Percentiles rank a stretch among this genome's conserved stretches.
These are phyloP conservation scores for Globisporangium yorkense DNA, from an alignment of 352 stramenopile species.

Conservation along the genomic window DNA sequence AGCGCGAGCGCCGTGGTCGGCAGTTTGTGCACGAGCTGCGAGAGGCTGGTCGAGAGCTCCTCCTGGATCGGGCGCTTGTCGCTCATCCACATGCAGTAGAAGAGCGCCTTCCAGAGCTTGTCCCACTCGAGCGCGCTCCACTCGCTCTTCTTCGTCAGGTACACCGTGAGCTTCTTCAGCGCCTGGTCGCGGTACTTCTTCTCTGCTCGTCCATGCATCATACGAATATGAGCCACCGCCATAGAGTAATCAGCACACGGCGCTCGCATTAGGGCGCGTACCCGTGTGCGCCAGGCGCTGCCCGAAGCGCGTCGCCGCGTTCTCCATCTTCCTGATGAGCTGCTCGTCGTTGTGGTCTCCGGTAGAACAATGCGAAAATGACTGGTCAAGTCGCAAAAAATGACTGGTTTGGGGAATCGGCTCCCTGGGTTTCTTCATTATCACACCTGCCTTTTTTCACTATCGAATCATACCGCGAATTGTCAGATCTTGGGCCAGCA, in stretches of 20 bases:
- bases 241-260: not conserved
- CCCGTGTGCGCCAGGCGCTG: conserved; percentile 81
- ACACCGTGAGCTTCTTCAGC: conserved; percentile 77
- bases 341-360: not conserved
- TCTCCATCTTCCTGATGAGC: conserved; percentile 36
- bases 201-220: conserved; percentile 23
- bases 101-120: conserved; percentile 88
- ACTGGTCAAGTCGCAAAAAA: not conserved
- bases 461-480: not conserved
- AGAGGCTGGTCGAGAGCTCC: conserved; percentile 66
- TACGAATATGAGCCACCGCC: not conserved
- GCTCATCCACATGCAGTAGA: conserved; percentile 90
- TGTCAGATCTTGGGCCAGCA: not conserved
- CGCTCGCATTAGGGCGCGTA: conserved; percentile 12
- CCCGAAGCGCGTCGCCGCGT: conserved; percentile 75
- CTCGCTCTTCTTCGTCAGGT: conserved; percentile 54
- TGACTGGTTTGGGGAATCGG: not conserved
- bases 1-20: conserved; percentile 39
- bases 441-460: not conserved
- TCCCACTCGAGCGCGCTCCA: conserved; percentile 79
- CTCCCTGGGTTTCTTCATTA: not conserved
- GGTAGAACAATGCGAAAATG: not conserved
- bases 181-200: conserved; percentile 83
- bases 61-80: conserved; percentile 81
- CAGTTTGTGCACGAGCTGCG: conserved; percentile 52